phyloP scores from a whole-genome alignment of 2,329 filamentous ascomycete species.

The Exserohilum rostratum region DNA sequence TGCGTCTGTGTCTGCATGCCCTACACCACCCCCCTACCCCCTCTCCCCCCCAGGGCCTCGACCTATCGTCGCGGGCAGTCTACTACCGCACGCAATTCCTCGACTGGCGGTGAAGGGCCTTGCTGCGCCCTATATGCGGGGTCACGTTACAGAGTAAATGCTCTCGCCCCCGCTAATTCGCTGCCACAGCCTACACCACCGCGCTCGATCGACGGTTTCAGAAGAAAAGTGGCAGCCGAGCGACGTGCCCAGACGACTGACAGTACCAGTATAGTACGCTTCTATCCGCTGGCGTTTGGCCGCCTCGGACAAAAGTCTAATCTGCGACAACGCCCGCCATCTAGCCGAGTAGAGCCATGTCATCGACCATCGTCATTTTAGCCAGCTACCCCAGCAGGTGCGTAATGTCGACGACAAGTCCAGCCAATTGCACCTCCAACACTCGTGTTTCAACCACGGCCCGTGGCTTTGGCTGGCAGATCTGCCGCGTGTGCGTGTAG shows the following conservation, averaged over 20 bases:
- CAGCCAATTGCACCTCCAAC: slow-evolving; percentile 30
- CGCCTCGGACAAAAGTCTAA: neutral
- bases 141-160: neutral
- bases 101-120: slow-evolving; percentile 18
- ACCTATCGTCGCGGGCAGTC: neutral
- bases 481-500: slow-evolving; percentile 5
- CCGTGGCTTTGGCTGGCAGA: slow-evolving; percentile 8
- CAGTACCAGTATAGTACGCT: neutral
- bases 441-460: slow-evolving; percentile 3
- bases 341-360: slow-evolving; percentile 2
- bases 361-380: neutral
- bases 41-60: neutral
- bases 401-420: slow-evolving; percentile 10
- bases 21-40: too few relatives aligned
- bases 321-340: slow-evolving; percentile 3
- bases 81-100: neutral
- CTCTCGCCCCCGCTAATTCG: slow-evolving; percentile 5
- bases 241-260: too few relatives aligned
- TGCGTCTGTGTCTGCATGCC: slow-evolving; percentile 2
- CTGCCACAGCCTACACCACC: neutral
- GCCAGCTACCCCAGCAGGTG: slow-evolving; percentile 1
- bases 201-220: slow-evolving; percentile 11
- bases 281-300: slow-evolving; percentile 7
- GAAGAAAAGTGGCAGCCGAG: too few relatives aligned
- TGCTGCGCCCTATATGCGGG: slow-evolving; percentile 5